Base-by-base conservation (phyloP, 768 basidiomycete genomes). In the Lanmaoa rubissima region DNA sequence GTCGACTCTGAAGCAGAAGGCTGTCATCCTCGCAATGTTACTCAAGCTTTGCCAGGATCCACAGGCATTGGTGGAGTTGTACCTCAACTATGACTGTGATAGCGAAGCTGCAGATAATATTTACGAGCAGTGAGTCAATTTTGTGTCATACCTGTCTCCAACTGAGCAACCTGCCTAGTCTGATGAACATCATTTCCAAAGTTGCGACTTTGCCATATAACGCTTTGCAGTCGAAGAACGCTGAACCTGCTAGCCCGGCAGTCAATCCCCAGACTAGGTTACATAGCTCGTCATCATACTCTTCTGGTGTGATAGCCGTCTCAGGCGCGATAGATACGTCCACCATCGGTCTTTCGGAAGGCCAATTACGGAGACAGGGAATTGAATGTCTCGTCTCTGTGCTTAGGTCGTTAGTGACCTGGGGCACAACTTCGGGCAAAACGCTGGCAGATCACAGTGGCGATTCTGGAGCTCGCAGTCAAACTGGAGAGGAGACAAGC, bases 31-130 rank as follows among this genome's bases (percentile, higher is more conserved):
- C 50, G 87, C 84, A 40, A 95, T 97, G 88, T 71, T 96, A 32
- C 84, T 84, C 17, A 84, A 90, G 41, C 75, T 99, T 16, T 95
- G 92, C 66, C 92, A 96, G 70, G 97, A 98, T 67, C 94, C 97
- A 2, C 97, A 98, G 71, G 94, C 96, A 10, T 78, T 99, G 19
- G 97, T 99, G 32, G 97, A 99, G 72, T 86, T 98, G 55, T 99
- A 98, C 75, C 86, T 99, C 70, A 99, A 99, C 72, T 99, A 99
- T 68, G 97, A 99, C 68, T 99, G 97, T 69, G 97, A 99, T 67
- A 84, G 93, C 57, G 88, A 93, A 57, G 93, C 96, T 5, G 82
- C 83, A 11, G 96, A 97, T 67, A 98, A 99, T 74, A 95, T 98
- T 55, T 99, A 98, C 73, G 97, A 99, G 66, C 91, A 92, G 86